phyloP scores from a whole-genome alignment of 1,139 yeast genomes.

The Taphrina sp. region DNA sequence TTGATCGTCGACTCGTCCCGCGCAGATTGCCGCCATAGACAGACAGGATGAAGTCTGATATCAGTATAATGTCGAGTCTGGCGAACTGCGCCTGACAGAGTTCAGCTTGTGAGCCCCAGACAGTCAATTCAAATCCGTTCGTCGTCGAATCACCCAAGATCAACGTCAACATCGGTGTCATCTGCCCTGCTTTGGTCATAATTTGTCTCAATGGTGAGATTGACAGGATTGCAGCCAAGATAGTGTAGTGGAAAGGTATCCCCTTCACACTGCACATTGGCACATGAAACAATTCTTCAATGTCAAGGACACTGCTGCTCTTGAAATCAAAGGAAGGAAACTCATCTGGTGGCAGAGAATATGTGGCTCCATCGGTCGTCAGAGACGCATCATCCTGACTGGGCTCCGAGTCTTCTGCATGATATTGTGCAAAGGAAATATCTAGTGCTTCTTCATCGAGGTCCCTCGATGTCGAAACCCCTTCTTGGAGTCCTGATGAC shows the following conservation, averaged over 20 bases:
- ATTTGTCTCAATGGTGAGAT: not conserved
- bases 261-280: not conserved
- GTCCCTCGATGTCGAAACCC: not conserved
- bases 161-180: conserved; percentile 1
- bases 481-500: not conserved
- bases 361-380: not conserved
- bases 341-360: not conserved
- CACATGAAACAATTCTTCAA: conserved; percentile 14
- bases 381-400: not conserved
- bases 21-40: conserved; percentile 3
- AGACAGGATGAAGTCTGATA: conserved; percentile 14
- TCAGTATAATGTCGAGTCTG: conserved; percentile 12
- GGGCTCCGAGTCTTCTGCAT: not conserved
- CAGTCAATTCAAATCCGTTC: conserved; percentile 22
- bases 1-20: conserved; percentile 11
- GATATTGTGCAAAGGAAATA: not conserved
- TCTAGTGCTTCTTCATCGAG: conserved; percentile 10
- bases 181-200: not conserved
- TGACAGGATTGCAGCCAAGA: conserved; percentile 20
- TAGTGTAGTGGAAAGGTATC: not conserved
- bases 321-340: conserved; percentile 11
- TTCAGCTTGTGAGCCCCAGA: conserved; percentile 21
- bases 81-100: too few relatives aligned
- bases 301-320: conserved; percentile 12
- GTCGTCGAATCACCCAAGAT: conserved; percentile 19